Conservation (phyloP, 257 asterid genomes). For the Solanum arcanum region DNA sequence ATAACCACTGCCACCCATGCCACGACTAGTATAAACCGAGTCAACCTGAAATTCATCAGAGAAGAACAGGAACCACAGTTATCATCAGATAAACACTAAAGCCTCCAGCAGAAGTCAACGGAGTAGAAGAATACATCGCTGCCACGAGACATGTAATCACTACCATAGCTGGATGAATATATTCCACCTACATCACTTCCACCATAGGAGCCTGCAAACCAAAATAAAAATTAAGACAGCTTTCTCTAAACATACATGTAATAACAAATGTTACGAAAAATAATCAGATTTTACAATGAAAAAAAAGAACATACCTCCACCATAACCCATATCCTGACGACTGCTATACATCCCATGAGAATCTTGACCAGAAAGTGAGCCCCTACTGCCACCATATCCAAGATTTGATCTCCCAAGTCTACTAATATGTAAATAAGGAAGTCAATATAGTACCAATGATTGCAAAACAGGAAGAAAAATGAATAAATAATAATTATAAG, state of each 20-base stretch:
- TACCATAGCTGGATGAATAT: conserved; percentile 73
- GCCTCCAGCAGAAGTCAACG: neutral
- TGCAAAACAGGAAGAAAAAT: neutral
- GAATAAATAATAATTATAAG: neutral
- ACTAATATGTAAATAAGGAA: neutral
- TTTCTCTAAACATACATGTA: neutral
- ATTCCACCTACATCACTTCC: conserved; percentile 69
- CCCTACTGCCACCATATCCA: conserved; percentile 69
- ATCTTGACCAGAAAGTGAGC: conserved; percentile 71
- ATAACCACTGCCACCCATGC: conserved; percentile 60
- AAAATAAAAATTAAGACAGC: neutral
- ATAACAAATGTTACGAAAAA: neutral
- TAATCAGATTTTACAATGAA: neutral
- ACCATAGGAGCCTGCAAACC: conserved; percentile 52
- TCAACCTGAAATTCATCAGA: conserved; percentile 9
- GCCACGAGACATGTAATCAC: conserved; percentile 77
- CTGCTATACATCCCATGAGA: conserved; percentile 64
- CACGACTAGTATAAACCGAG: conserved; percentile 63
- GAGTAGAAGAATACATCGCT: conserved; percentile 47
- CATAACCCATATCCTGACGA: conserved; percentile 74
- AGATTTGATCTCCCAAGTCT: conserved; percentile 81
- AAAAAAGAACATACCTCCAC: conserved; percentile 48
- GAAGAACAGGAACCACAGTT: conserved; percentile 72
- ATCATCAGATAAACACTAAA: neutral
- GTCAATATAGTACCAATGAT: neutral